Evolutionary conservation across 1,284 basidiomycete genomes (phyloP).

Genomic region (Sporisorium iseilematis-ciliati): DNA sequence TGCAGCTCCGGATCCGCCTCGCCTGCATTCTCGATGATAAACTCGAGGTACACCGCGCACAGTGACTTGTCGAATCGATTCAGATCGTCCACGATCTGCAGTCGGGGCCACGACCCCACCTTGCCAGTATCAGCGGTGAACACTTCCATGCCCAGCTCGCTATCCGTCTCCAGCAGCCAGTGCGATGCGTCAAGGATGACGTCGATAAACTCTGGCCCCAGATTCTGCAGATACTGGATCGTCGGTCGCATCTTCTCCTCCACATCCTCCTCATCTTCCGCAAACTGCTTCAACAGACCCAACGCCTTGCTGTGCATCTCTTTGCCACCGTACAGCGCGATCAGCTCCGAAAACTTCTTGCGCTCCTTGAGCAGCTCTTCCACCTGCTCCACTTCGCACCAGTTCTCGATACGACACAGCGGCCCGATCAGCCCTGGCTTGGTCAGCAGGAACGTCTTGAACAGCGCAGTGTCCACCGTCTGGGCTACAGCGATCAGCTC

Average conservation of each 20-base stretch:
- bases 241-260: conserved; percentile 86
- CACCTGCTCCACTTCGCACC: conserved; percentile 96
- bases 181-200: conserved; percentile 73
- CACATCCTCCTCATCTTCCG: conserved; percentile 78
- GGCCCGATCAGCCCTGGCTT: conserved; percentile 86
- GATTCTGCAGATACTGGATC: conserved; percentile 88
- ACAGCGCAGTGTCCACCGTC: conserved; percentile 93
- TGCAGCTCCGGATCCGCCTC: conserved; percentile 81
- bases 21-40: conserved; percentile 80
- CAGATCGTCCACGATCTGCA: conserved; percentile 72
- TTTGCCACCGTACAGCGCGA: conserved; percentile 92
- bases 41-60: conserved; percentile 86
- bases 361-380: conserved; percentile 85
- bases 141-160: conserved; percentile 84
- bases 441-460: conserved; percentile 90
- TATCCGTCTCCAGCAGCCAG: conserved; percentile 85
- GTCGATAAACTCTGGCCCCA: conserved; percentile 72
- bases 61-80: conserved; percentile 76
- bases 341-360: conserved; percentile 90
- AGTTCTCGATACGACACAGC: conserved; percentile 90
- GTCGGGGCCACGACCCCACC: conserved; percentile 76
- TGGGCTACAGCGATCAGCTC: conserved; percentile 78
- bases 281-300: conserved; percentile 79
- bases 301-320: conserved; percentile 94
- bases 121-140: conserved; percentile 86